Evolutionary conservation across 2,329 filamentous ascomycete genomes (phyloP).

Genomic region (Phaeosphaeriaceae sp.): DNA sequence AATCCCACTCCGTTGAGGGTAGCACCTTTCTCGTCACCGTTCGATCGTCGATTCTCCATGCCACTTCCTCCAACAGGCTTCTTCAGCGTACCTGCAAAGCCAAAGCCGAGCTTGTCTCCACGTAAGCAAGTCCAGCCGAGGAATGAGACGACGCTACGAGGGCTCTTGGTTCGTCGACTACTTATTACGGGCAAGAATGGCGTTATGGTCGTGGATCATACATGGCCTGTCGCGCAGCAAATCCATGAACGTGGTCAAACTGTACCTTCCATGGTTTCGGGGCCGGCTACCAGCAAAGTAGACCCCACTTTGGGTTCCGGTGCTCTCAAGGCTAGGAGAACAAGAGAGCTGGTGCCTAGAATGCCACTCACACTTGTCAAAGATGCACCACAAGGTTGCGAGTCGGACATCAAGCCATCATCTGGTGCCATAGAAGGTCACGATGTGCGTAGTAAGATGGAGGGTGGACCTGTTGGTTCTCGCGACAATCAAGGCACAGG

Average conservation of each 20-base stretch:
- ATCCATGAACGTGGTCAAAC: background rate
- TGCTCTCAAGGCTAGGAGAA: background rate
- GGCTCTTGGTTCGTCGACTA: conserved; percentile 18
- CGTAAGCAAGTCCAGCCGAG: conserved; percentile 2
- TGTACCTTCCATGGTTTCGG: background rate
- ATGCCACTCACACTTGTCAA: background rate
- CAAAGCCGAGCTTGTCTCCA: conserved; percentile 9
- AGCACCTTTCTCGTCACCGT: background rate
- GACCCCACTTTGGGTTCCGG: background rate
- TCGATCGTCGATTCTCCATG: conserved; percentile 2
- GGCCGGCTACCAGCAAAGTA: background rate
- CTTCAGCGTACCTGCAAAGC: conserved; percentile 27
- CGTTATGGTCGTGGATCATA: conserved; percentile 25
- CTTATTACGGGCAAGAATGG: conserved; percentile 24
- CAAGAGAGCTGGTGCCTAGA: background rate
- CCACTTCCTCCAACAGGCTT: conserved; percentile 26
- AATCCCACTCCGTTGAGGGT: too few relatives aligned
- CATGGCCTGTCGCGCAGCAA: conserved; percentile 17
- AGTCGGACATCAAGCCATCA: background rate
- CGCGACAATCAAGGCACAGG: background rate
- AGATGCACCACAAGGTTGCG: background rate
- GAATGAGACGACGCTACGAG: background rate
- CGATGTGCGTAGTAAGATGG: too few relatives aligned
- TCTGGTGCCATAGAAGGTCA: too few relatives aligned
- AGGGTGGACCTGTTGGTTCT: background rate